Percentiles rank a stretch among this genome's conserved stretches.
These are phyloP conservation scores for Lathyrus sativus DNA, from an alignment of 306 rosid genomes.

Conservation along the genomic window DNA sequence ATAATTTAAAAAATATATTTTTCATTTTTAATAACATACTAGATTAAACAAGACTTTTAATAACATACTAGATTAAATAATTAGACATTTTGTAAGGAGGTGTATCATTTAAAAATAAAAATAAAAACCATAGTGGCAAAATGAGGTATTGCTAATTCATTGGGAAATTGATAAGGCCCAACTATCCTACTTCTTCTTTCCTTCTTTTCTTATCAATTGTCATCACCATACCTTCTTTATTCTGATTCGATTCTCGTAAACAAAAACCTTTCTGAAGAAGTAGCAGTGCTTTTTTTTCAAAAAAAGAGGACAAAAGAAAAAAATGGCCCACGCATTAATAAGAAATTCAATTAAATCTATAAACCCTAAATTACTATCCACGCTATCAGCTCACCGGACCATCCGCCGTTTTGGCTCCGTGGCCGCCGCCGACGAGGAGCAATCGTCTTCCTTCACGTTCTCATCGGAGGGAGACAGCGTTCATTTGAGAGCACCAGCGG, in stretches of 20 bases:
- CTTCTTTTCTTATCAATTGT: background rate
- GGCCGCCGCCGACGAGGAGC: conserved; percentile 49
- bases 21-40: too few relatives aligned
- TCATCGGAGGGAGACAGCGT: conserved; percentile 57
- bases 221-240: background rate
- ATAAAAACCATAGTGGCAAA: too few relatives aligned
- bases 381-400: background rate
- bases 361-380: background rate
- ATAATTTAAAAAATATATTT: too few relatives aligned
- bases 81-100: too few relatives aligned
- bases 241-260: conserved; percentile 16
- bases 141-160: background rate
- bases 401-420: conserved; percentile 28
- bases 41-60: too few relatives aligned
- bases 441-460: conserved; percentile 61
- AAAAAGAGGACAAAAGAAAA: background rate
- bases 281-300: background rate
- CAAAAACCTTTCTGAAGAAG: background rate
- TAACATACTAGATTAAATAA: too few relatives aligned
- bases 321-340: conserved; percentile 35
- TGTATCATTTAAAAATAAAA: too few relatives aligned
- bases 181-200: background rate
- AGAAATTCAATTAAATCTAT: conserved; percentile 32
- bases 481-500: conserved; percentile 48
- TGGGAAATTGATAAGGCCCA: conserved; percentile 19